A percentile compares a stretch with the other conserved stretches of the same genome.
Evolutionary conservation across 331 rosid genomes (phyloP).

Genomic region (Saraca asoca): DNA sequence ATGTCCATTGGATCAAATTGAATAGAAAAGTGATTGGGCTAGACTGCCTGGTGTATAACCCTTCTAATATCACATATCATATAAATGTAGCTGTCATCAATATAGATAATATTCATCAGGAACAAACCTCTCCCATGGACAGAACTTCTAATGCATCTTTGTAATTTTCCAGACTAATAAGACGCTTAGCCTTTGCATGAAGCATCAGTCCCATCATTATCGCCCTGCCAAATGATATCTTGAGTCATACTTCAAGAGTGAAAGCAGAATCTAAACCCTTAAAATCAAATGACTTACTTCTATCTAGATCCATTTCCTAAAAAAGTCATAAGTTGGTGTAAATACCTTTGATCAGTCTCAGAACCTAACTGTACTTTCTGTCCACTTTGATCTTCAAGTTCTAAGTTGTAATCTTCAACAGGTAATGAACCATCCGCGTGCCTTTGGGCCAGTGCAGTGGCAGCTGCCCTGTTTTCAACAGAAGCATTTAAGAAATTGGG

Average conservation of each 20-base stretch:
- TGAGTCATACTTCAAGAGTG: constrained; percentile 32
- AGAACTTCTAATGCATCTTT: constrained; percentile 90
- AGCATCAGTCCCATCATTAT: constrained; percentile 98
- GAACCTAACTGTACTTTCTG: constrained; percentile 69
- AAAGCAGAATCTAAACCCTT: constrained; percentile 26
- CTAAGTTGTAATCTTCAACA: constrained; percentile 73
- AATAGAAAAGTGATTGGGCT: background rate
- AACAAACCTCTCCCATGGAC: constrained; percentile 83
- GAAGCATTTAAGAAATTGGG: constrained; percentile 37
- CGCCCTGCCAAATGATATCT: constrained; percentile 61
- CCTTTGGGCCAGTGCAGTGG: constrained; percentile 63
- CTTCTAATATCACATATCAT: constrained; percentile 3
- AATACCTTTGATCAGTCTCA: constrained; percentile 79
- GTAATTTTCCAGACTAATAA: constrained; percentile 56
- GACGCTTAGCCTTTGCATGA: constrained; percentile 76
- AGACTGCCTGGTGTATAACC: background rate
- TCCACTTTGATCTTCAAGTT: constrained; percentile 92
- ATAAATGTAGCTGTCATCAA: constrained; percentile 4
- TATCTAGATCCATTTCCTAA: constrained; percentile 27
- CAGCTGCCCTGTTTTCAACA: constrained; percentile 67
- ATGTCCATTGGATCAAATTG: background rate
- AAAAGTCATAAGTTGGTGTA: constrained; percentile 12
- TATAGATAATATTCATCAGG: constrained; percentile 1
- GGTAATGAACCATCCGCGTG: constrained; percentile 84
- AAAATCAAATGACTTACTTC: constrained; percentile 5